Evolutionary conservation across 768 basidiomycete species (phyloP).

Genomic region (Lactarius hengduanensis): DNA sequence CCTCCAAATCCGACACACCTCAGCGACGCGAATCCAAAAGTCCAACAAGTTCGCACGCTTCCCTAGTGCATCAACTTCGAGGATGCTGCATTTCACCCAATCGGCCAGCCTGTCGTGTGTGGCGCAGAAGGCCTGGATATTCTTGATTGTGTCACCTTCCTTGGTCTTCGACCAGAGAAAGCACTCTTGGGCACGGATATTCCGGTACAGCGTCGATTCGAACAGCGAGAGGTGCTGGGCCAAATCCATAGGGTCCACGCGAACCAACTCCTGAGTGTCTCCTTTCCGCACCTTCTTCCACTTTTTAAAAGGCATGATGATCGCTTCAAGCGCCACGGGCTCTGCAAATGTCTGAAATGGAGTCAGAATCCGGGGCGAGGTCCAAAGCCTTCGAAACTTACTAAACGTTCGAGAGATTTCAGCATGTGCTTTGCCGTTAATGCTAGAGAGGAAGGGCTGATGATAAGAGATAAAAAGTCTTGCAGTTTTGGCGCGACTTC

Average conservation of each 20-base stretch:
- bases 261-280: conserved; percentile 59
- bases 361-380: neutral
- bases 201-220: conserved; percentile 66
- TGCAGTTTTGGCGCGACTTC: conserved; percentile 56
- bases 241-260: conserved; percentile 64
- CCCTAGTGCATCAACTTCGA: conserved; percentile 49
- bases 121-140: conserved; percentile 53
- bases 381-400: conserved; percentile 36
- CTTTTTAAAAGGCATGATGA: conserved; percentile 28
- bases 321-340: conserved; percentile 4
- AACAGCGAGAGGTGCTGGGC: conserved; percentile 81
- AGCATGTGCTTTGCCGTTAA: conserved; percentile 49
- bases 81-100: conserved; percentile 67
- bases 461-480: conserved; percentile 49
- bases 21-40: conserved; percentile 76
- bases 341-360: conserved; percentile 25
- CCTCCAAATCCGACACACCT: conserved; percentile 46
- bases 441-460: conserved; percentile 42
- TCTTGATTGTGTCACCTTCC: conserved; percentile 41
- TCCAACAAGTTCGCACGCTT: conserved; percentile 61
- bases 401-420: conserved; percentile 53
- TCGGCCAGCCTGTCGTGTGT: conserved; percentile 60
- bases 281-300: conserved; percentile 47
- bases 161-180: conserved; percentile 53
- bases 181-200: conserved; percentile 73